phyloP scores from a whole-genome alignment of 2,329 filamentous ascomycete species.

The Epichloe festucae region DNA sequence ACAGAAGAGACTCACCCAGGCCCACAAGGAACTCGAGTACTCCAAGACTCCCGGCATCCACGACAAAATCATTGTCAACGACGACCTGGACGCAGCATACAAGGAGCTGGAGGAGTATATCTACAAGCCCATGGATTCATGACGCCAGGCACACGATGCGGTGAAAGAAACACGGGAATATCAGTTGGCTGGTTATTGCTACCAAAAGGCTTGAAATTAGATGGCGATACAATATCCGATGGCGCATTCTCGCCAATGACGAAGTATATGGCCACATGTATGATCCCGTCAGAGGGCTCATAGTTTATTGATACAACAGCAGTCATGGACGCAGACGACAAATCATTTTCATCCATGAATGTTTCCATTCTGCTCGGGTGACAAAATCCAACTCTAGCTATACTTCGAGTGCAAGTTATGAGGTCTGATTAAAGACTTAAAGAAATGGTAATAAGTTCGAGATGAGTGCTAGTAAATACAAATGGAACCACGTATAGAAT shows the following conservation, averaged over 20 bases:
- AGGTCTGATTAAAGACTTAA: slow-evolving; percentile 26
- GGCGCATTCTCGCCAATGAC: background rate
- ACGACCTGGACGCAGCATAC: slow-evolving; percentile 37
- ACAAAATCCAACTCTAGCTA: slow-evolving; percentile 18
- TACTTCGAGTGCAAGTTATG: slow-evolving; percentile 19
- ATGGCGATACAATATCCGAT: background rate
- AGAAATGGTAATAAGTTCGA: slow-evolving; percentile 23
- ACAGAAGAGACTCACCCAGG: slow-evolving; percentile 56
- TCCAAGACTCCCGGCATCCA: slow-evolving; percentile 48
- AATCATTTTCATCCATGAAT: background rate
- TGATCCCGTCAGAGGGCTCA: background rate
- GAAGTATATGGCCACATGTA: background rate
- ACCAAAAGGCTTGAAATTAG: background rate
- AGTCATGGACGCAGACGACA: background rate
- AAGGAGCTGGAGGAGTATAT: slow-evolving; percentile 39
- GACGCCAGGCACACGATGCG: background rate
- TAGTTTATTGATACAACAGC: background rate
- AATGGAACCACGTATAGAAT: slow-evolving; percentile 19
- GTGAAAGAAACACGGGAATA: background rate
- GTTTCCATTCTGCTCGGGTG: slow-evolving; percentile 7
- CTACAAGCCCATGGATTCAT: slow-evolving; percentile 20
- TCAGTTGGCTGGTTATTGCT: background rate
- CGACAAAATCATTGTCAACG: slow-evolving; percentile 26
- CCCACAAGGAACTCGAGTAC: slow-evolving; percentile 61
- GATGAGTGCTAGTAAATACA: slow-evolving; percentile 24